phyloP scores from a whole-genome alignment of 108 stramenopile species.

The Cyclotella kingstonii region DNA sequence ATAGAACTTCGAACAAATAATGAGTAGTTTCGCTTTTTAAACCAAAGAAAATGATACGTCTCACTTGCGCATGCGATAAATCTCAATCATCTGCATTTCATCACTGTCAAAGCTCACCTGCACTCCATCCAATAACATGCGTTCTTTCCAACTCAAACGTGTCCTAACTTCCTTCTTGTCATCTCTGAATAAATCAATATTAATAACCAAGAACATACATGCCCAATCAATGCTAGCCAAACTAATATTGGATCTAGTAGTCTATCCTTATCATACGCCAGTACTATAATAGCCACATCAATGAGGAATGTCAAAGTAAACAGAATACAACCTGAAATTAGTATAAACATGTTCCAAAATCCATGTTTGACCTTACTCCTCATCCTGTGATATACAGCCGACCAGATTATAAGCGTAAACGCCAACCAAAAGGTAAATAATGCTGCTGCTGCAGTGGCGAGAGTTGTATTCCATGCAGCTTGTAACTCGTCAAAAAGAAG shows the following conservation, averaged over 20 bases:
- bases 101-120: too few species aligned
- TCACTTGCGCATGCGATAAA: too few species aligned
- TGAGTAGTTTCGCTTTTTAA: too few species aligned
- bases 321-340: conserved; percentile 18
- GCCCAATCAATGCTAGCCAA: conserved; percentile 15
- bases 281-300: conserved; percentile 18
- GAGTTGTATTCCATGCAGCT: conserved; percentile 4
- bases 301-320: conserved; percentile 18
- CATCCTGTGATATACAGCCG: conserved; percentile 17
- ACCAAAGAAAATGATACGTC: too few species aligned
- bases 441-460: conserved; percentile 11
- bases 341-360: conserved; percentile 12
- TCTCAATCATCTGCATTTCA: too few species aligned
- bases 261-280: conserved; percentile 31
- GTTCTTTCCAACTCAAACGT: too few species aligned
- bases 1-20: too few species aligned
- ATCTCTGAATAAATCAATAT: conserved; percentile 13
- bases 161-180: conserved; percentile 10
- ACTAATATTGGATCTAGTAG: conserved; percentile 9
- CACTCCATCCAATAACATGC: too few species aligned
- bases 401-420: conserved; percentile 11
- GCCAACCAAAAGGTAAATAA: conserved; percentile 7
- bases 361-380: background rate
- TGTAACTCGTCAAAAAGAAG: background rate
- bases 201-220: conserved; percentile 4